Evolutionary conservation across 106 monocot species (phyloP).

Genomic region (Agapanthus africanus): DNA sequence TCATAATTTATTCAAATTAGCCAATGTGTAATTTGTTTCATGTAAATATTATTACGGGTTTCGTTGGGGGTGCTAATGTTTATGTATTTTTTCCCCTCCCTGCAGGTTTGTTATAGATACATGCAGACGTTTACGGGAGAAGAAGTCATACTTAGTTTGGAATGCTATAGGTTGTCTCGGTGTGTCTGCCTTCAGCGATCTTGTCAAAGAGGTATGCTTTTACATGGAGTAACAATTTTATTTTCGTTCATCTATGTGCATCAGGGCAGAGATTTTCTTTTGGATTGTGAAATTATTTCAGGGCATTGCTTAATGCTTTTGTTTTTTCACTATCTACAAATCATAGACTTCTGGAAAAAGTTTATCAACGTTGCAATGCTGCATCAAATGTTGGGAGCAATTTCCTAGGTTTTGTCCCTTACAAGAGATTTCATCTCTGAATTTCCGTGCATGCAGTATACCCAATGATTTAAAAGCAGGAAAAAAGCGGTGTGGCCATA

Average conservation of each 20-base stretch:
- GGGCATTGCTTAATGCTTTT: too few species aligned
- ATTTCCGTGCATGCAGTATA: not conserved
- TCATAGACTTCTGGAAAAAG: not conserved
- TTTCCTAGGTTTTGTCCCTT: not conserved
- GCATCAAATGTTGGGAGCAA: not conserved
- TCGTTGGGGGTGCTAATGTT: too few species aligned
- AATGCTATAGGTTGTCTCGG: slow-evolving; percentile 93
- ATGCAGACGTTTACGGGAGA: slow-evolving; percentile 73
- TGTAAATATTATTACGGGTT: too few species aligned
- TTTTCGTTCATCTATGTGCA: not conserved
- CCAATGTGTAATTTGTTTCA: too few species aligned
- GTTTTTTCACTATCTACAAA: not conserved
- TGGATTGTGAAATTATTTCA: not conserved
- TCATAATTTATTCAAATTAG: too few species aligned
- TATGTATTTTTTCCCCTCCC: too few species aligned
- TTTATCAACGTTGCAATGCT: not conserved
- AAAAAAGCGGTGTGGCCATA: too few species aligned
- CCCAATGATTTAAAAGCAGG: too few species aligned
- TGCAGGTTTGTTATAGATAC: slow-evolving; percentile 84
- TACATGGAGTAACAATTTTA: not conserved
- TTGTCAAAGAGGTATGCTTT: slow-evolving; percentile 91
- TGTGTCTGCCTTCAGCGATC: slow-evolving; percentile 56
- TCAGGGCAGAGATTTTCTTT: not conserved
- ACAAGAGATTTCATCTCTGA: not conserved
- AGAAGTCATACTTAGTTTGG: slow-evolving; percentile 91